Conservation (phyloP, 441 rosid genomes). For the Cnidoscolus chayamansa region DNA sequence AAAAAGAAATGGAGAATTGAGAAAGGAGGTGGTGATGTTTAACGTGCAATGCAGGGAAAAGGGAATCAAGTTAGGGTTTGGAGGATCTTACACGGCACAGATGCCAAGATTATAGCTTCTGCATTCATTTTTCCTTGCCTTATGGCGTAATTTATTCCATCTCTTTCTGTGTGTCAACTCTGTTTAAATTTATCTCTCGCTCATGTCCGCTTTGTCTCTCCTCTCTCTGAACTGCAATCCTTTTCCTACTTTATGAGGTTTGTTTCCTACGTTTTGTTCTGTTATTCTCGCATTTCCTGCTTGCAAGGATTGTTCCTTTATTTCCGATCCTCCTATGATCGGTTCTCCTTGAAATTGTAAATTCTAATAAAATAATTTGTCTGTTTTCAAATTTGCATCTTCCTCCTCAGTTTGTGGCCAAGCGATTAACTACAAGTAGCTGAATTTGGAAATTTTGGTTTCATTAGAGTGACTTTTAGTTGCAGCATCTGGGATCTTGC, state of each 20-base stretch:
- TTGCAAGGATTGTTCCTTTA: neutral
- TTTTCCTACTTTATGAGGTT: conserved; percentile 17
- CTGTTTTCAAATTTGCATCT: neutral
- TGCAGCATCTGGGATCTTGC: conserved; percentile 16
- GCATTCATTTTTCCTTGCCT: conserved; percentile 49
- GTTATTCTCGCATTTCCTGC: neutral
- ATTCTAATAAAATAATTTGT: conserved; percentile 1
- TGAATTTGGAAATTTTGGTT: conserved; percentile 21
- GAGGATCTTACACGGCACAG: conserved; percentile 55
- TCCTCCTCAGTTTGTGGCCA: neutral
- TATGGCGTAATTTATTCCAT: conserved; percentile 63
- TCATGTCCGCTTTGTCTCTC: conserved; percentile 5
- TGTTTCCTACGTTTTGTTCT: conserved; percentile 8
- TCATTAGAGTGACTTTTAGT: neutral
- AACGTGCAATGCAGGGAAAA: conserved; percentile 65
- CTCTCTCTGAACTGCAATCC: conserved; percentile 9
- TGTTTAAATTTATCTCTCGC: conserved; percentile 31
- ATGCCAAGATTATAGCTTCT: conserved; percentile 47
- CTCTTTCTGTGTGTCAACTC: conserved; percentile 20
- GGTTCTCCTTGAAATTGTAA: neutral
- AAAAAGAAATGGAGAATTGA: neutral
- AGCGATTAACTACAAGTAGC: neutral
- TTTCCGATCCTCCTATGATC: neutral
- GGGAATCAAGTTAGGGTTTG: conserved; percentile 33
- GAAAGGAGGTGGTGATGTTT: conserved; percentile 29